Conservation (phyloP, 2,329 filamentous ascomycete species). For the Monosporascus cannonballus region DNA sequence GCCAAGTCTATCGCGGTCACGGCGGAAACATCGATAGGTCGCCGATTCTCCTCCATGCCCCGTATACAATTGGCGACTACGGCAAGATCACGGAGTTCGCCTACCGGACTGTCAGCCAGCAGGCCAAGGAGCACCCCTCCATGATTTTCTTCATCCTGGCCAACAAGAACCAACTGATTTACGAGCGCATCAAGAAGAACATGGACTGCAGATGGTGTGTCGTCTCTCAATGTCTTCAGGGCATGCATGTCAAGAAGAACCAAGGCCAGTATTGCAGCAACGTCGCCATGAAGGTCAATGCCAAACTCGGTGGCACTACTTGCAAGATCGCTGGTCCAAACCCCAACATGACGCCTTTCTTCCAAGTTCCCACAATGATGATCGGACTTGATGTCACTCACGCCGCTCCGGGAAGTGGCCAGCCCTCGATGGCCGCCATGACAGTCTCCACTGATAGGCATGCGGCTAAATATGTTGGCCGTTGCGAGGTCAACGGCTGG, state of each 20-base stretch:
- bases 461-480: conserved; percentile 70
- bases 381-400: conserved; percentile 92
- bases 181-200: conserved; percentile 83
- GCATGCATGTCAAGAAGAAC: conserved; percentile 60
- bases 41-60: conserved; percentile 28
- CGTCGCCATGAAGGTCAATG: conserved; percentile 93
- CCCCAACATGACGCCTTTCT: conserved; percentile 32
- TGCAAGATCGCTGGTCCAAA: conserved; percentile 35
- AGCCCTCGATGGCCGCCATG: conserved; percentile 79
- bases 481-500: conserved; percentile 76
- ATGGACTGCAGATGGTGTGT: conserved; percentile 82
- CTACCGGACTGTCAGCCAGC: conserved; percentile 48
- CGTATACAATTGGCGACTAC: conserved; percentile 33
- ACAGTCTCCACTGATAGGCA: conserved; percentile 71
- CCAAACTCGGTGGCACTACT: conserved; percentile 84
- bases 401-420: conserved; percentile 57
- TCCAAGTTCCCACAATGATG: conserved; percentile 63
- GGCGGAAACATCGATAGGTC: conserved; percentile 37
- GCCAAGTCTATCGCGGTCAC: conserved; percentile 39
- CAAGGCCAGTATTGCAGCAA: conserved; percentile 86
- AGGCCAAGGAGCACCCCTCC: conserved; percentile 55
- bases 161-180: conserved; percentile 64
- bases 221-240: conserved; percentile 76
- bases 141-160: conserved; percentile 75
- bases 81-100: conserved; percentile 49